Base-by-base conservation (phyloP, 2,329 filamentous ascomycete species). In the Pyrenochaeta sp. region DNA sequence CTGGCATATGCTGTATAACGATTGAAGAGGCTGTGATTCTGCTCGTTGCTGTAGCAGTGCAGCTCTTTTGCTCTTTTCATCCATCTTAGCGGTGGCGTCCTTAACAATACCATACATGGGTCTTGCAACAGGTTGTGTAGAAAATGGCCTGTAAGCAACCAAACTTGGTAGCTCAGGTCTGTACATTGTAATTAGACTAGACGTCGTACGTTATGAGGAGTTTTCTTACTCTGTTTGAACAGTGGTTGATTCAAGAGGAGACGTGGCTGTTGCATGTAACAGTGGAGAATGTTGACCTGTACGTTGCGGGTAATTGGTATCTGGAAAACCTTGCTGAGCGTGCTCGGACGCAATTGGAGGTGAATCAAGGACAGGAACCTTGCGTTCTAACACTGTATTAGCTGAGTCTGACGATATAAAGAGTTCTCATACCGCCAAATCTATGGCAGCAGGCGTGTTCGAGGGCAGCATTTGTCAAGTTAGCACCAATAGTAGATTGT, bases 1-100 rank as follows among this genome's bases (percentile, higher is more conserved):
- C 1, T 31, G n/a, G 4, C 20, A 12, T 15, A 20, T 29, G 7
- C 11, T 21, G 3, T n/a, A 11, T 11, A 12, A 18, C 5, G 40
- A n/a, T 21, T 41, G 42, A 23, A 53, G 56, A 23, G 54, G 56
- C 49, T 33, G 55, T 33, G 36, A 32, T 0, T 4, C 46, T 23
- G 31, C 37, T 15, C 15, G 42, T 29, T 51, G 43, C 17, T 51
- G 45, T 35, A 39, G 36, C 6, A 20, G 39, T 2, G 12, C 17
- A 15, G n/a, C 37, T 23, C 42, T 60, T 31, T 31, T 54, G 3
- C 29, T 29, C 14, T 51, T 55, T 36, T 37, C 52, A 7, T 5
- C 4, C 23, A 36, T 55, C 11, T 46, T 56, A n/a, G n/a, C 35
- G 18, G 15, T 17, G 3, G 21, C 32, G 3, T 12, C 20, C 14